These are phyloP conservation scores for Schizosaccharomyces lindneri DNA, from an alignment of 805 yeast species.

Conservation along the genomic window DNA sequence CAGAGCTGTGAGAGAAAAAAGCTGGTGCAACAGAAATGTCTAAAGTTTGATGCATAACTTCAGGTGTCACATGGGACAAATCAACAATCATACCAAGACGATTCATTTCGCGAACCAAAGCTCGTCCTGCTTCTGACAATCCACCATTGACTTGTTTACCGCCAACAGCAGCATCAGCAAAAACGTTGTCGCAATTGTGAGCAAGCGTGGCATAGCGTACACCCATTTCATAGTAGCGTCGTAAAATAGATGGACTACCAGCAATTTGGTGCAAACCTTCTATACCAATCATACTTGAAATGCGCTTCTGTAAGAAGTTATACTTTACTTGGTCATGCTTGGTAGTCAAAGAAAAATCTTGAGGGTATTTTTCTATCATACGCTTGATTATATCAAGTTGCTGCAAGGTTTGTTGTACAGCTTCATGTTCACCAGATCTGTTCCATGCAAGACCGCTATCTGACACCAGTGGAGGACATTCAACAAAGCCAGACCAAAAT, in stretches of 20 bases:
- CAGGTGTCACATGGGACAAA: conserved; percentile 23
- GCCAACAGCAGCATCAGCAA: conserved; percentile 29
- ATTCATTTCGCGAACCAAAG: conserved; percentile 25
- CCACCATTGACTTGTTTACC: conserved; percentile 25
- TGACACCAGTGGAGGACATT: neutral
- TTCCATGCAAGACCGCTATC: neutral
- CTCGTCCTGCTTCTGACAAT: conserved; percentile 18
- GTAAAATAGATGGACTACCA: conserved; percentile 23
- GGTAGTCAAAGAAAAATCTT: neutral
- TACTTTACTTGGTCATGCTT: neutral
- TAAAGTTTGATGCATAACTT: conserved; percentile 24
- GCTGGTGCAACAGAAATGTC: conserved; percentile 22
- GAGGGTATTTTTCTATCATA: neutral
- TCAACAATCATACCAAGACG: conserved; percentile 30
- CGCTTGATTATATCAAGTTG: conserved; percentile 1
- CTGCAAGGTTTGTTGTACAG: neutral
- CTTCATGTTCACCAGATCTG: conserved; percentile 1
- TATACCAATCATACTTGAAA: conserved; percentile 26
- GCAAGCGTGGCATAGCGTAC: conserved; percentile 30
- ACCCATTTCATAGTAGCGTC: conserved; percentile 26
- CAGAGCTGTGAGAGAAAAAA: conserved; percentile 26
- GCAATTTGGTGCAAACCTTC: conserved; percentile 33
- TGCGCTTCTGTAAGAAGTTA: conserved; percentile 5
- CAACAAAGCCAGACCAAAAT: conserved; percentile 2
- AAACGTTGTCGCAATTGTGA: conserved; percentile 33